Percentiles rank a stretch among this genome's conserved stretches.
Evolutionary conservation across 352 stramenopile genomes (phyloP).

Genomic region (Phytophthora idaei): DNA sequence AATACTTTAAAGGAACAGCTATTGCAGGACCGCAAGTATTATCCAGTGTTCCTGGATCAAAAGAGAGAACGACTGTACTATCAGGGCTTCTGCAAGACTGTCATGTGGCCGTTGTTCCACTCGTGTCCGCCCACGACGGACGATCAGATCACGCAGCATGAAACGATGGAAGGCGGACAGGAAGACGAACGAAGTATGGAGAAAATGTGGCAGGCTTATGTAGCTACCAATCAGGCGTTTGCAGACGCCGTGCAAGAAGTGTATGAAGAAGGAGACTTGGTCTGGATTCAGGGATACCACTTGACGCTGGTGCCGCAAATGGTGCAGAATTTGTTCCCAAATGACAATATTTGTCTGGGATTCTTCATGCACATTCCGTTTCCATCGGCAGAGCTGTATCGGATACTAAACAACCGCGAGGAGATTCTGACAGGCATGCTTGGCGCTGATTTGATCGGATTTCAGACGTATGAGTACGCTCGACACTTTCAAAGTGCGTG

Average conservation of each 20-base stretch:
- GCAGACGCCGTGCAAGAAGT: conserved; percentile 87
- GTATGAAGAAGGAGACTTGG: conserved; percentile 88
- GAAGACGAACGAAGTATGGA: conserved; percentile 76
- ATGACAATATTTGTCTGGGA: conserved; percentile 88
- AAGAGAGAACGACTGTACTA: conserved; percentile 90
- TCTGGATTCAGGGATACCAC: conserved; percentile 93
- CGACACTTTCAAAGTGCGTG: conserved; percentile 90
- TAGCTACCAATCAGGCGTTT: conserved; percentile 87
- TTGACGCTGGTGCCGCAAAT: conserved; percentile 90
- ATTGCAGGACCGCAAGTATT: conserved; percentile 91
- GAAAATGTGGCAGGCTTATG: conserved; percentile 90
- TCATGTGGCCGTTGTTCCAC: conserved; percentile 93
- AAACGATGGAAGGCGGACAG: conserved; percentile 49
- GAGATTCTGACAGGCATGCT: conserved; percentile 89
- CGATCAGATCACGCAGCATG: conserved; percentile 72
- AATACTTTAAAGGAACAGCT: conserved; percentile 86
- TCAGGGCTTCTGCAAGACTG: conserved; percentile 91
- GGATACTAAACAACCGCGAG: conserved; percentile 89
- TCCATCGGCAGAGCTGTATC: conserved; percentile 89
- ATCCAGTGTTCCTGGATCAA: conserved; percentile 89
- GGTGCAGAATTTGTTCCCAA: conserved; percentile 88
- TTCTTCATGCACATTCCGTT: conserved; percentile 93
- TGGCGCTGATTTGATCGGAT: conserved; percentile 87
- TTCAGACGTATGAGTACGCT: conserved; percentile 92
- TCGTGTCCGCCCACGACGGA: conserved; percentile 82